Evolutionary conservation across 1,284 basidiomycete species (phyloP), one percentile per base, ranked within the genome.

Genomic region (Singerocomus rubriflavus): DNA sequence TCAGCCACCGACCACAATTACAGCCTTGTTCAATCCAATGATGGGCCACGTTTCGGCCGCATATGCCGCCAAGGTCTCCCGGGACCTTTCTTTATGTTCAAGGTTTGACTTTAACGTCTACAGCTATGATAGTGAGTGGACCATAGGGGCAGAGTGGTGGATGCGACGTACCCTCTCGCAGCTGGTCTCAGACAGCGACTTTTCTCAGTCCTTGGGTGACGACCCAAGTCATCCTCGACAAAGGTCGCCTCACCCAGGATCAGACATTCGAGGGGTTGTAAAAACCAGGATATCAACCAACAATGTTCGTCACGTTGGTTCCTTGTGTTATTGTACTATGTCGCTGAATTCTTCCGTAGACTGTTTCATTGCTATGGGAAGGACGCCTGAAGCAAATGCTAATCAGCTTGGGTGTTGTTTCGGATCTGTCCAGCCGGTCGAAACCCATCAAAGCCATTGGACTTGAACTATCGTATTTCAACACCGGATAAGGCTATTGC

Each of bases 71-170:
- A 84, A 87, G 44, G 85, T 94, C 26, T 90, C 91, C 1, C 80
- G 81, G 3, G 91, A 96, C 65, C 80, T 98, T n/a, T 85, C 91
- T 0, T 71, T 98, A 6, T 89, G 90, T 48, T 91, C 93, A 3
- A 81, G 96, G 14, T 98, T 96, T 66, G 94, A 98, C 64, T 94
- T 98, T 71, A 99, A 99, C 63, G 83, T 96, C 26, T 98, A 97
- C 66, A 94, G 91, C 64, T 98, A 96, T 70, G 93, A 97, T 61
- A 93, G 91, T 64, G 95, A 98, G 67, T 89, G 94, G 83, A 88
- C 91, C 5, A 79, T 98, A 70, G 96, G 92, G n/a, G 87, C 88
- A 3, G 93, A 95, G 69, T 94, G 91, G 89, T 94, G 91, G 91
- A 79, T 93, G 61, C 80, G 90, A 13, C 79, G 80, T 35, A 51